Evolutionary conservation across 2,329 filamentous ascomycete genomes (phyloP).

Genomic region (Cercospora beticola): DNA sequence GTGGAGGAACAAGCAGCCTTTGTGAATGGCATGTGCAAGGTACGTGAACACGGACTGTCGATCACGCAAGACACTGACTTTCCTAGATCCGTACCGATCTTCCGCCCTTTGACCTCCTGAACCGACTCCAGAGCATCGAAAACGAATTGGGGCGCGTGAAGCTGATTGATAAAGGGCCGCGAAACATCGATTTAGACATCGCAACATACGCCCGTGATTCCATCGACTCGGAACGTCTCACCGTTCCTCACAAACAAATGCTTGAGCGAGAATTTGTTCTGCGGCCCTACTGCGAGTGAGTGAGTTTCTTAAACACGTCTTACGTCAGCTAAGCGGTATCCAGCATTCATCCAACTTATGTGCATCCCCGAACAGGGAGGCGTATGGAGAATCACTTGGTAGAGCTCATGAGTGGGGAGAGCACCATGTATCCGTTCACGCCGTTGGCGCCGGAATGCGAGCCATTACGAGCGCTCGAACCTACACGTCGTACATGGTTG

Average conservation of each 20-base stretch:
- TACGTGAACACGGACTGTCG: conserved; percentile 46
- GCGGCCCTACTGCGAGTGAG: conserved; percentile 76
- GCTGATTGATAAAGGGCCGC: conserved; percentile 85
- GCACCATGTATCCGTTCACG: conserved; percentile 41
- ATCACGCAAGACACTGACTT: background rate
- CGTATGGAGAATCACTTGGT: conserved; percentile 39
- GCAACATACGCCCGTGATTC: conserved; percentile 67
- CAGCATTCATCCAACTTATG: background rate
- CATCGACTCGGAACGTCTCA: conserved; percentile 70
- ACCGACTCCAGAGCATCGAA: conserved; percentile 82
- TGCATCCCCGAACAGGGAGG: conserved; percentile 19
- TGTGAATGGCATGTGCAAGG: conserved; percentile 89
- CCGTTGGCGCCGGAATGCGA: conserved; percentile 45
- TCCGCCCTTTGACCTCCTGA: conserved; percentile 71
- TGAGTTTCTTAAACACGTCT: background rate
- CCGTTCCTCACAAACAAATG: conserved; percentile 80
- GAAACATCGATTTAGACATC: conserved; percentile 93
- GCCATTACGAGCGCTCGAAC: conserved; percentile 59
- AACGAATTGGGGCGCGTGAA: conserved; percentile 75
- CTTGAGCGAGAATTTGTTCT: conserved; percentile 91
- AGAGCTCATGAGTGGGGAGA: conserved; percentile 37
- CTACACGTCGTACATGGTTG: conserved; percentile 64
- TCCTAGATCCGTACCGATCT: conserved; percentile 75
- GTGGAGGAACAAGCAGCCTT: conserved; percentile 85
- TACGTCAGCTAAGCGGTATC: background rate